These are phyloP conservation scores for Aspergillus indologenus DNA, from an alignment of 495 filamentous ascomycete species.

Conservation along the genomic window DNA sequence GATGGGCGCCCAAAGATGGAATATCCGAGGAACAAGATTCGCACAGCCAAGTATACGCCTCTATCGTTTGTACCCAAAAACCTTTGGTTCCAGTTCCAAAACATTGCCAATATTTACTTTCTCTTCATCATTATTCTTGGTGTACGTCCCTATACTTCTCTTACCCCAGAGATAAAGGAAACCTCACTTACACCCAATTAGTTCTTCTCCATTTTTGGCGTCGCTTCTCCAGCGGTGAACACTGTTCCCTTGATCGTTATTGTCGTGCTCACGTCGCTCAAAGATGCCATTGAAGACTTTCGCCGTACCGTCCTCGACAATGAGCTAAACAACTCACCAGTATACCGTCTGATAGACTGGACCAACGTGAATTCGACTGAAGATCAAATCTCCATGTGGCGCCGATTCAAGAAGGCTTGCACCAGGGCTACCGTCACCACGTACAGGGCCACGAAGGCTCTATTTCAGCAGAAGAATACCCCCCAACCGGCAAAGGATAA, in stretches of 20 bases:
- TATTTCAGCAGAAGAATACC: conserved; percentile 33
- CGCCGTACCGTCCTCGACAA: conserved; percentile 88
- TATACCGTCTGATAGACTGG: conserved; percentile 84
- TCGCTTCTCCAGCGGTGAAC: conserved; percentile 83
- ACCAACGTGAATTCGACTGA: conserved; percentile 90
- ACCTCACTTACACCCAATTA: conserved; percentile 33
- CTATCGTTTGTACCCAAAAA: conserved; percentile 98
- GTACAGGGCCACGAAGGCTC: conserved; percentile 55
- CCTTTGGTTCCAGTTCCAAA: conserved; percentile 95
- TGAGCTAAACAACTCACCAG: conserved; percentile 93
- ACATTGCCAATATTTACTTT: conserved; percentile 98
- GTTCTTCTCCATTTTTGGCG: conserved; percentile 97
- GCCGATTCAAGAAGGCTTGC: conserved; percentile 86
- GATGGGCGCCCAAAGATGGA: conserved; percentile 67
- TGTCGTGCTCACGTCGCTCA: conserved; percentile 83
- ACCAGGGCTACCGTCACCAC: conserved; percentile 57
- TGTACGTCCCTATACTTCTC: conserved; percentile 45
- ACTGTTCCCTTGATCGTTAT: conserved; percentile 93
- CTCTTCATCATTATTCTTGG: conserved; percentile 91
- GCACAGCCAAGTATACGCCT: conserved; percentile 95
- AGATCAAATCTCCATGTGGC: conserved; percentile 82
- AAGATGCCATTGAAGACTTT: conserved; percentile 98
- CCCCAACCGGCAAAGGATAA: conserved; percentile 40
- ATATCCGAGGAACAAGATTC: conserved; percentile 92
- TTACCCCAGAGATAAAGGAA: neutral